Conservation (phyloP, 2,329 filamentous ascomycete species). For the Lecanicillium sp. region DNA sequence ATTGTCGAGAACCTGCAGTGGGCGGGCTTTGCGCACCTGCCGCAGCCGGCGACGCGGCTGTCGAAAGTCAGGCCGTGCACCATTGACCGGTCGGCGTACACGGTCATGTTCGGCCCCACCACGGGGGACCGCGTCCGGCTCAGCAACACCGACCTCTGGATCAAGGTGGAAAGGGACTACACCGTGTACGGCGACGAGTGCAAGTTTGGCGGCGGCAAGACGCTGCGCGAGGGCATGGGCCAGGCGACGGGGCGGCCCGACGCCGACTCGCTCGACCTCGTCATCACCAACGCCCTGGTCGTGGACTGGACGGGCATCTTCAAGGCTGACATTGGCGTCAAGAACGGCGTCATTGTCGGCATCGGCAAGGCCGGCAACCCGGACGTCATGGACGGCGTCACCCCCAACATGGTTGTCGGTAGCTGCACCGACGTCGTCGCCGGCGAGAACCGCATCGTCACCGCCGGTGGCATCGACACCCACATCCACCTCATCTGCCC, state of each 20-base stretch:
- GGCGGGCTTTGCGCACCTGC: conserved; percentile 70
- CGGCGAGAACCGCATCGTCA: conserved; percentile 82
- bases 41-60: conserved; percentile 53
- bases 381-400: conserved; percentile 86
- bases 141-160: conserved; percentile 80
- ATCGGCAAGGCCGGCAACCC: conserved; percentile 95
- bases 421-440: conserved; percentile 88
- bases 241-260: conserved; percentile 74
- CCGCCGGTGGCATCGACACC: conserved; percentile 80
- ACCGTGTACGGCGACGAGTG: conserved; percentile 89
- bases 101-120: conserved; percentile 86
- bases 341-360: conserved; percentile 74
- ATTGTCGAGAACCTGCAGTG: conserved; percentile 61
- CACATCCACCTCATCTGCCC: conserved; percentile 96
- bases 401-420: conserved; percentile 71
- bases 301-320: conserved; percentile 90
- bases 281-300: conserved; percentile 82
- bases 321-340: conserved; percentile 94
- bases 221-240: conserved; percentile 89
- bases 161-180: conserved; percentile 79
- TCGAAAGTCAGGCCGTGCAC: conserved; percentile 51
- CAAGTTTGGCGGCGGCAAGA: conserved; percentile 94
- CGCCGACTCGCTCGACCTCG: conserved; percentile 68
- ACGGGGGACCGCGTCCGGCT: conserved; percentile 75
- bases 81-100: conserved; percentile 74